These are phyloP conservation scores for Aspergillus texensis DNA, from an alignment of 2,329 filamentous ascomycete genomes.

Conservation along the genomic window DNA sequence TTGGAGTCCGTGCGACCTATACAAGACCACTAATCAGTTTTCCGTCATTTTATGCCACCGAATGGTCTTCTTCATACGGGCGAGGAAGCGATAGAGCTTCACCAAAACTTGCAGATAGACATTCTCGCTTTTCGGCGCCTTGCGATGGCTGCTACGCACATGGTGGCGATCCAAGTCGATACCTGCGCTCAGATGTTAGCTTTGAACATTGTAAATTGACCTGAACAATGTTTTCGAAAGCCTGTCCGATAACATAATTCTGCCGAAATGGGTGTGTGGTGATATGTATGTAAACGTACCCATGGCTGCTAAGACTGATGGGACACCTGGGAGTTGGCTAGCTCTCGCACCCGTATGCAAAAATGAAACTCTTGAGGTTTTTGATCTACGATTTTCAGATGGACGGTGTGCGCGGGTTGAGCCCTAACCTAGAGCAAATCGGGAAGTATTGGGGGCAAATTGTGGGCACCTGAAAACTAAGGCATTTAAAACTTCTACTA, in stretches of 20 bases:
- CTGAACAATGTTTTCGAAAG: background rate
- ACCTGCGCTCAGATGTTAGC: slow-evolving; percentile 41
- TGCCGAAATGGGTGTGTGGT: background rate
- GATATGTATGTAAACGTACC: slow-evolving; percentile 35
- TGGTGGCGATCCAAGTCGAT: slow-evolving; percentile 65
- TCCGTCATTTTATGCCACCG: background rate
- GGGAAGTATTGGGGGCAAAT: slow-evolving; percentile 13
- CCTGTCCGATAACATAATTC: background rate
- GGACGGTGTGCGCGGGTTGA: slow-evolving; percentile 47
- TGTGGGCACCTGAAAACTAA: slow-evolving; percentile 2
- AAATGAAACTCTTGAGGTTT: slow-evolving; percentile 39
- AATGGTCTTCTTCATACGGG: slow-evolving; percentile 61
- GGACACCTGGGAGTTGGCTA: slow-evolving; percentile 44
- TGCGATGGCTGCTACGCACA: slow-evolving; percentile 74
- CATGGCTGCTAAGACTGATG: slow-evolving; percentile 47
- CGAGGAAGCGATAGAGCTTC: slow-evolving; percentile 97
- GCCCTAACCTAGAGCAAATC: slow-evolving; percentile 44
- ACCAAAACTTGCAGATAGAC: slow-evolving; percentile 96
- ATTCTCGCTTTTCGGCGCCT: slow-evolving; percentile 97
- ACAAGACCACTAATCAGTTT: slow-evolving; percentile 22
- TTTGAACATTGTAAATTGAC: background rate
- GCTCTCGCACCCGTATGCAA: slow-evolving; percentile 44
- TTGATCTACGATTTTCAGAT: slow-evolving; percentile 44
- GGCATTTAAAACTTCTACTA: background rate
- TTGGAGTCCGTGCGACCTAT: slow-evolving; percentile 89